Conservation (phyloP, 768 basidiomycete genomes). For the Tylopilus plumbeoviolaceoides region DNA sequence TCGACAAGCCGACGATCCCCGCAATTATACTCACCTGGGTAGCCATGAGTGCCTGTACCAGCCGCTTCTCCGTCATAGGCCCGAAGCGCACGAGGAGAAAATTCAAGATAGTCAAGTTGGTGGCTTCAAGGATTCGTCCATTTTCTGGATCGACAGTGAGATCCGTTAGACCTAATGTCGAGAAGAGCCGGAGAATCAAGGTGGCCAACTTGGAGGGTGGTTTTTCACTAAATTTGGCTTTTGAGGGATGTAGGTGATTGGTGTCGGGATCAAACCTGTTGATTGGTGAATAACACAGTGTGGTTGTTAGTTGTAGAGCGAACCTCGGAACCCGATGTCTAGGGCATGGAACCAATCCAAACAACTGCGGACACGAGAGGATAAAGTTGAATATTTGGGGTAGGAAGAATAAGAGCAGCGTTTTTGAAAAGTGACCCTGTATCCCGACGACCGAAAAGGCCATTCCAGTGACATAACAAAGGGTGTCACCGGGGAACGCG, state of each 20-base stretch:
- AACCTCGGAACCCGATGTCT: conserved; percentile 90
- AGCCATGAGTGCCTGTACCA: conserved; percentile 69
- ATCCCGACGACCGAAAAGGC: conserved; percentile 97
- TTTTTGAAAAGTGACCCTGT: conserved; percentile 96
- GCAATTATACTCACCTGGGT: conserved; percentile 54
- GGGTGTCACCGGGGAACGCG: conserved; percentile 93
- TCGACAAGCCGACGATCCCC: neutral
- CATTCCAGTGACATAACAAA: conserved; percentile 98
- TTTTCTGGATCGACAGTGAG: conserved; percentile 53
- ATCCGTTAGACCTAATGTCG: conserved; percentile 61
- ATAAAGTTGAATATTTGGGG: conserved; percentile 98
- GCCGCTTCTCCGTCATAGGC: conserved; percentile 77
- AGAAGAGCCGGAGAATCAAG: conserved; percentile 55
- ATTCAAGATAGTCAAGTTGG: conserved; percentile 92
- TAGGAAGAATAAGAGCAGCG: conserved; percentile 91
- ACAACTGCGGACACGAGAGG: conserved; percentile 90
- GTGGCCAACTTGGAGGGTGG: conserved; percentile 54
- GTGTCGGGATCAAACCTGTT: conserved; percentile 70
- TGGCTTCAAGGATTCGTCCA: conserved; percentile 62
- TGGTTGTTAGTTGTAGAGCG: conserved; percentile 18
- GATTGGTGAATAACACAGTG: neutral
- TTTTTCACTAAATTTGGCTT: conserved; percentile 48
- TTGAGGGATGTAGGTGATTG: conserved; percentile 76
- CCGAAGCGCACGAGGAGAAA: conserved; percentile 76
- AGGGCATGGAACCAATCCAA: conserved; percentile 90